Conservation (phyloP, 805 yeast genomes). For the Zygoascus biomembranicola region DNA sequence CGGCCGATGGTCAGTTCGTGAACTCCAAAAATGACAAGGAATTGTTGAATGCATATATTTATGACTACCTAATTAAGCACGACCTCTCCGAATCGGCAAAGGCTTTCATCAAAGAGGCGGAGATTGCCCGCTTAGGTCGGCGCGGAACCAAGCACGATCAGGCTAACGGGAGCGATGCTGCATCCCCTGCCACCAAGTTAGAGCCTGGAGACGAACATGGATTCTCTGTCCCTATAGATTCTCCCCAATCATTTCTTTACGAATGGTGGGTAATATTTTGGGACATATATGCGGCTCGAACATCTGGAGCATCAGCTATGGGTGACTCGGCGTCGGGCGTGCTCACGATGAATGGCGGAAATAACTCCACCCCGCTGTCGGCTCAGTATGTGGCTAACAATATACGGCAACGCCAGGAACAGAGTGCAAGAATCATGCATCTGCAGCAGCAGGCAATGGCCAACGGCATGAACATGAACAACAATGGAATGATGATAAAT, state of each 20-base stretch:
- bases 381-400: conserved; percentile 57
- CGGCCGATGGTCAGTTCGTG: not conserved
- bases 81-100: conserved; percentile 65
- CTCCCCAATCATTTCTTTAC: conserved; percentile 77
- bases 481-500: not conserved
- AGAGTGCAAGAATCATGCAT: conserved; percentile 3
- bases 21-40: conserved; percentile 19
- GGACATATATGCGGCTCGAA: conserved; percentile 81
- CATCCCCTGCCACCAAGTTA: not conserved
- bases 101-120: conserved; percentile 70
- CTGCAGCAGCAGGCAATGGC: conserved; percentile 3
- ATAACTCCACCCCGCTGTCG: conserved; percentile 52
- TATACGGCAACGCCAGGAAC: conserved; percentile 39
- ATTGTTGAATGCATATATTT: conserved; percentile 67
- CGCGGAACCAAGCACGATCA: not conserved
- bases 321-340: not conserved
- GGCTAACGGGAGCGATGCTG: not conserved
- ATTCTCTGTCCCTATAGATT: conserved; percentile 43
- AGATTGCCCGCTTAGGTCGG: conserved; percentile 21
- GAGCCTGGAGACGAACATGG: not conserved
- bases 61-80: conserved; percentile 74
- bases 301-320: conserved; percentile 1
- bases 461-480: not conserved
- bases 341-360: conserved; percentile 33
- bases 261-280: conserved; percentile 98